Evolutionary conservation across 306 rosid species (phyloP).

Genomic region (Dryas alaskensis): DNA sequence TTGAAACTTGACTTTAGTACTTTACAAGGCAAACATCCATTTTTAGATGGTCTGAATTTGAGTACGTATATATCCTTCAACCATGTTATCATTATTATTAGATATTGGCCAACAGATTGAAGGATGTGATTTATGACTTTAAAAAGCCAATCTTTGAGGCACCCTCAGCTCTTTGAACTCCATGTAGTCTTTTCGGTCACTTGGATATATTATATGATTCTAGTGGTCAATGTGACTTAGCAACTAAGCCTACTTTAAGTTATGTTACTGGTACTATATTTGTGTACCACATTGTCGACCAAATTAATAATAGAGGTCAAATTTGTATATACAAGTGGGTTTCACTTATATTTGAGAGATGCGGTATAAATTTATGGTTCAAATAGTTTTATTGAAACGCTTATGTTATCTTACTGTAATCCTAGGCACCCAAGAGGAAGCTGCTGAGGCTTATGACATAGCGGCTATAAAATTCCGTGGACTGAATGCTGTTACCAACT

Average conservation of each 20-base stretch:
- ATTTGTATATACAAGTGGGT: too few relatives aligned
- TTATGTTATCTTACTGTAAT: background rate
- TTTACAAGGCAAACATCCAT: background rate
- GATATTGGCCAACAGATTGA: constrained; percentile 20
- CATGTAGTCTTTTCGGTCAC: constrained; percentile 31
- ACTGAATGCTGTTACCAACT: constrained; percentile 79
- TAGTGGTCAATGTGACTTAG: constrained; percentile 15
- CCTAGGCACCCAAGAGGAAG: constrained; percentile 93
- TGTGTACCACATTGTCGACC: too few relatives aligned
- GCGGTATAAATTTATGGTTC: too few relatives aligned
- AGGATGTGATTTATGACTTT: constrained; percentile 27
- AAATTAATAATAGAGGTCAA: too few relatives aligned
- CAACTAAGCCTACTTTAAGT: background rate
- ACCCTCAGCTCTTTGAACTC: constrained; percentile 17
- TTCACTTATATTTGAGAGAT: too few relatives aligned
- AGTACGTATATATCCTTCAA: background rate
- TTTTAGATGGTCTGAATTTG: background rate
- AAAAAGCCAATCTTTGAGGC: constrained; percentile 32
- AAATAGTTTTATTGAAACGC: too few relatives aligned
- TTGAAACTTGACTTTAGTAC: background rate
- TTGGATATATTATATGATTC: constrained; percentile 22
- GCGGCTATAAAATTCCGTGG: constrained; percentile 92
- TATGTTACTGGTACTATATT: too few relatives aligned
- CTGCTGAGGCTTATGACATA: constrained; percentile 89
- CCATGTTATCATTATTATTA: constrained; percentile 21